Evolutionary conservation across 2,329 filamentous ascomycete species (phyloP).

Genomic region (Aspergillus brasiliensis): DNA sequence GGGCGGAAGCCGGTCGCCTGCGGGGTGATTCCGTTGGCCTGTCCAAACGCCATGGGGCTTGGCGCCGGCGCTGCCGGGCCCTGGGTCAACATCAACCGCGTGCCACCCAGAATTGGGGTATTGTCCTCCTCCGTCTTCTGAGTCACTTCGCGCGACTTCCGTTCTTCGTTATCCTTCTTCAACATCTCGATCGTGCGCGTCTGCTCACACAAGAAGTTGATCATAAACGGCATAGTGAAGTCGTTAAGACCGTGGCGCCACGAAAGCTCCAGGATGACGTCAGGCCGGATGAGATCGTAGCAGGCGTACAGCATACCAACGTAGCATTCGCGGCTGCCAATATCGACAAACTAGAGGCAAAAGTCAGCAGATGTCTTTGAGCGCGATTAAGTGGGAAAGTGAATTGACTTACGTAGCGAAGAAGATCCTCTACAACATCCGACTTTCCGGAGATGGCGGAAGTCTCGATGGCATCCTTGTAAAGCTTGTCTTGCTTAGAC

Average conservation of each 20-base stretch:
- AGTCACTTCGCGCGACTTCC: conserved; percentile 70
- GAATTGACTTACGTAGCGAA: conserved; percentile 82
- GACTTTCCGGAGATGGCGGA: conserved; percentile 86
- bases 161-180: conserved; percentile 95
- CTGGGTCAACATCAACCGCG: conserved; percentile 92
- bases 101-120: conserved; percentile 86
- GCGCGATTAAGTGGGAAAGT: background rate
- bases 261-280: conserved; percentile 91
- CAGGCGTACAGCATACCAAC: conserved; percentile 99
- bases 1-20: conserved; percentile 77
- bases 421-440: conserved; percentile 91
- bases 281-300: conserved; percentile 93
- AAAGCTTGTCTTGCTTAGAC: conserved; percentile 98
- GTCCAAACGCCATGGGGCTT: conserved; percentile 68
- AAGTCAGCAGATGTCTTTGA: conserved; percentile 35
- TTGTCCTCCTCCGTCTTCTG: conserved; percentile 91
- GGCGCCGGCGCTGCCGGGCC: conserved; percentile 67
- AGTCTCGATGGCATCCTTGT: conserved; percentile 99
- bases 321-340: conserved; percentile 98
- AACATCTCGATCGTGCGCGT: conserved; percentile 79
- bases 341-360: conserved; percentile 82
- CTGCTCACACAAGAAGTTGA: conserved; percentile 94
- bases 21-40: conserved; percentile 85
- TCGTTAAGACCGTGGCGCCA: conserved; percentile 94
- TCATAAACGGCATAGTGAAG: conserved; percentile 99